Base-by-base conservation (phyloP, 257 asterid species). In the Lycium ferocissimum region DNA sequence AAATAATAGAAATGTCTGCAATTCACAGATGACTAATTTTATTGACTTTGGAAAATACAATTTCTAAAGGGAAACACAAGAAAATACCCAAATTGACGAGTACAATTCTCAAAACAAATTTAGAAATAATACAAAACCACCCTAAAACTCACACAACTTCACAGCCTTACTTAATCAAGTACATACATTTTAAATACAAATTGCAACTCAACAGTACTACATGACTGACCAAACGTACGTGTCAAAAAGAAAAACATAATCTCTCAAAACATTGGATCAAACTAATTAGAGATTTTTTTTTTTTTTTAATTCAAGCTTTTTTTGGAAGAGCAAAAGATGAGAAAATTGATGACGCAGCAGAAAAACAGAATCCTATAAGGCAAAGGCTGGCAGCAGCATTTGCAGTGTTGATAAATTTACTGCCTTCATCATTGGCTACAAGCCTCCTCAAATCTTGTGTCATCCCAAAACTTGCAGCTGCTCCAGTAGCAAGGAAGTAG, bases 381-480 rank as follows among this genome's bases (percentile, higher is more conserved):
- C 93, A 91, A 80, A 92, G 90, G 86, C 92, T 88, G 9, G 93
- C 87, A 1, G 93, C 90, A 9, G 92, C 95, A 47, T 89, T 73
- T 2, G 89, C 86, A 43, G 10, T 83, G 83, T 76, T 75, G 67
- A 85, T 49, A 67, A 88, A 91, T 22, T 62, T 73, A 5, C 33
- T 26, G 33, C 33, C 33, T 26, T 26, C 33, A 1, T 11, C 37
- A 0, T 0, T 4, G 1, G 6, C 85, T 18, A 12, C 10, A 0
- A 38, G 0, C 22, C 7, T 76, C 86, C 79, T 90, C 10, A 87
- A 53, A 38, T 91, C 93, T 43, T 83, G 62, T 7, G 92, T 89
- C 89, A 88, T 51, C 2, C 92, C 93, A 80, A 89, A 87, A 53
- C 92, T 87, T 1, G 93, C 93, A 0, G 93, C 94, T 1, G 91